Percentiles rank a stretch among this genome's conserved stretches.
Evolutionary conservation across 768 basidiomycete genomes (phyloP).

Genomic region (Lactarius tabidus): DNA sequence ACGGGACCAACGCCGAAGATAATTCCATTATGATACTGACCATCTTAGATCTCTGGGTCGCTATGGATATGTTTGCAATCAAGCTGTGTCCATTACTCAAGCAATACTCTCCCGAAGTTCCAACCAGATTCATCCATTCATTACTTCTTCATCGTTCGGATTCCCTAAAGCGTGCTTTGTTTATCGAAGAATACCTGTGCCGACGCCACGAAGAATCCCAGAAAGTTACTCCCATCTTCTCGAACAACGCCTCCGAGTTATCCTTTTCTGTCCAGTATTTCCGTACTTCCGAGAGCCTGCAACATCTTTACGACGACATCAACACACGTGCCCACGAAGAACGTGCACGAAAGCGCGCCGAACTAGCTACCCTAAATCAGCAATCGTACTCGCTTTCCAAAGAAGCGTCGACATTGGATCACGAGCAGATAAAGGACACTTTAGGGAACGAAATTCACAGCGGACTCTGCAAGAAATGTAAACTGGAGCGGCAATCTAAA

Average conservation of each 20-base stretch:
- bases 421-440: background rate
- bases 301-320: conserved; percentile 3
- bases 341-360: background rate
- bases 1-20: conserved; percentile 21
- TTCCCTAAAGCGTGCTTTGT: conserved; percentile 1
- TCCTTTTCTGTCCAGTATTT: conserved; percentile 18
- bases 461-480: conserved; percentile 3
- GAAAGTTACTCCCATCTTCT: conserved; percentile 4
- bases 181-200: conserved; percentile 15
- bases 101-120: conserved; percentile 46
- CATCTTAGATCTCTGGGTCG: conserved; percentile 46
- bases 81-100: conserved; percentile 37
- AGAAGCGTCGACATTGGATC: background rate
- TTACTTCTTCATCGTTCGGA: conserved; percentile 38
- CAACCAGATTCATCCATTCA: conserved; percentile 36
- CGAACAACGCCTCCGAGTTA: background rate
- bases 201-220: background rate
- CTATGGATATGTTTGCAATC: conserved; percentile 39
- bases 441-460: background rate
- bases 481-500: background rate
- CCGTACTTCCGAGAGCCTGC: background rate
- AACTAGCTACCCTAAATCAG: background rate
- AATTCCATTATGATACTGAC: conserved; percentile 42
- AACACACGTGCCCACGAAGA: background rate
- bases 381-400: background rate